These are phyloP conservation scores for Aspergillus glaucus DNA, from an alignment of 2,329 filamentous ascomycete genomes.

Conservation along the genomic window DNA sequence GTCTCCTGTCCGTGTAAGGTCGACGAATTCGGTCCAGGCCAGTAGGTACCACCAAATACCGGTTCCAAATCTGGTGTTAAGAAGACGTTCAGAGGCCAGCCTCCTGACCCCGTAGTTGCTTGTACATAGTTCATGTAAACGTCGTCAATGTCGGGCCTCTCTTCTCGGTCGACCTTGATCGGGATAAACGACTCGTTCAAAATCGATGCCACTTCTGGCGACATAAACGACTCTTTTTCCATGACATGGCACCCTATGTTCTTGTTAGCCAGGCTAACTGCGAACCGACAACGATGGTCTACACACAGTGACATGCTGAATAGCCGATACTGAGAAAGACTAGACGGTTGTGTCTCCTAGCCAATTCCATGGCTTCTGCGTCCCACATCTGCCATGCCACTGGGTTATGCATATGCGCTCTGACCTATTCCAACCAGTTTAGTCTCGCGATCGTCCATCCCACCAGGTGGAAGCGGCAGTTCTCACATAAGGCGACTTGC, in stretches of 20 bases:
- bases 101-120: conserved; percentile 80
- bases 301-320: conserved; percentile 86
- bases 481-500: conserved; percentile 61
- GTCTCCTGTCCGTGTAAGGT: conserved; percentile 49
- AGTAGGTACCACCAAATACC: conserved; percentile 94
- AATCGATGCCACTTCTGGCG: conserved; percentile 69
- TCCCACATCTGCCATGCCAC: conserved; percentile 91
- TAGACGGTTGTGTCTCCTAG: conserved; percentile 74
- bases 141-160: conserved; percentile 85
- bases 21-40: conserved; percentile 68
- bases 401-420: conserved; percentile 69
- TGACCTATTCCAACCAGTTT: conserved; percentile 45
- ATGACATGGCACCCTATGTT: conserved; percentile 75
- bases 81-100: conserved; percentile 96
- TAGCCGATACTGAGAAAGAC: conserved; percentile 95
- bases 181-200: conserved; percentile 86
- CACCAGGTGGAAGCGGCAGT: background rate
- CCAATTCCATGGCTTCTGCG: conserved; percentile 67
- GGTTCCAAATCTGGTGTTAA: conserved; percentile 88
- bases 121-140: conserved; percentile 99
- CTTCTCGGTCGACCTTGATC: conserved; percentile 87
- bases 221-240: conserved; percentile 84
- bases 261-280: conserved; percentile 11
- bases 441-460: background rate
- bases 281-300: background rate